phyloP scores from a whole-genome alignment of 2,329 filamentous ascomycete species.

The Cladobotryum protrusum region DNA sequence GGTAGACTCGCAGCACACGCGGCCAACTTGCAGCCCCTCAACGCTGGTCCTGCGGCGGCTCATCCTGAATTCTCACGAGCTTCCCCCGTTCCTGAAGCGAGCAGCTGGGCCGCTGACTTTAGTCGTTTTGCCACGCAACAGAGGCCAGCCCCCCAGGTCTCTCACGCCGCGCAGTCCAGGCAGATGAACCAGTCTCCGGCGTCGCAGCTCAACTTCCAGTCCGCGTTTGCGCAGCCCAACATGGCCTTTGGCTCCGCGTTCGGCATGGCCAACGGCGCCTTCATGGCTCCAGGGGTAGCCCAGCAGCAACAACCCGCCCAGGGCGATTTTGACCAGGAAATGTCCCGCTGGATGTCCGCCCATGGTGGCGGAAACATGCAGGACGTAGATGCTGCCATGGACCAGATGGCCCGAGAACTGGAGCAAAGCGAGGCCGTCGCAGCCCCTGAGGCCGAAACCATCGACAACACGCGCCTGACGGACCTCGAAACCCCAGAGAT shows the following conservation, averaged over 20 bases:
- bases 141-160: conserved; percentile 13
- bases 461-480: conserved; percentile 15
- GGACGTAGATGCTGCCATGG: conserved; percentile 38
- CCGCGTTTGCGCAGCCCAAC: conserved; percentile 24
- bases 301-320: conserved; percentile 17
- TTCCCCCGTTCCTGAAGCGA: conserved; percentile 18
- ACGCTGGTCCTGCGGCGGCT: conserved; percentile 17
- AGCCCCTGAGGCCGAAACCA: not conserved
- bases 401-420: conserved; percentile 36
- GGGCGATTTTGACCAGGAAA: conserved; percentile 35
- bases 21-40: conserved; percentile 24
- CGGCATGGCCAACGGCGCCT: conserved; percentile 20
- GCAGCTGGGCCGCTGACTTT: conserved; percentile 34
- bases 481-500: conserved; percentile 28
- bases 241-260: conserved; percentile 19
- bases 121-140: conserved; percentile 26
- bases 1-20: conserved; percentile 30
- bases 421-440: conserved; percentile 29
- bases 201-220: conserved; percentile 24
- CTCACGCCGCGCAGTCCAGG: conserved; percentile 19
- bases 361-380: conserved; percentile 30
- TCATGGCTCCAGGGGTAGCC: conserved; percentile 18
- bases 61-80: conserved; percentile 19
- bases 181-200: conserved; percentile 18
- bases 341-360: conserved; percentile 35